Percentiles rank a stretch among this genome's conserved stretches.
Conservation (phyloP, 345 rosid species). For the Lepidium sativum region DNA sequence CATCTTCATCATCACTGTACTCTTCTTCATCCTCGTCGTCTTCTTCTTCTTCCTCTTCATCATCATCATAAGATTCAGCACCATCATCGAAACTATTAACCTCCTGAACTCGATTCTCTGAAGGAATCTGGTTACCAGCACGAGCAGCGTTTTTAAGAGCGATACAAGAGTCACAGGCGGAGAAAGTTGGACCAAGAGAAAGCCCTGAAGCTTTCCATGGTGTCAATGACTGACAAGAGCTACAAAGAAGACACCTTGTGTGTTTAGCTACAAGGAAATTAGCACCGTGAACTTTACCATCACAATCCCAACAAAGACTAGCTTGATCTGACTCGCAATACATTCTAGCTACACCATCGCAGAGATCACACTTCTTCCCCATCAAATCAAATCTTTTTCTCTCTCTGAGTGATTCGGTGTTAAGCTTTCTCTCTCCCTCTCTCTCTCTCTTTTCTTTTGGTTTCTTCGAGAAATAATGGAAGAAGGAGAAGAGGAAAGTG, state of each 20-base stretch:
- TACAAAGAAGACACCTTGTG: constrained; percentile 65
- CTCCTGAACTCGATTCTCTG: not conserved
- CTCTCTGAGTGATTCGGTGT: not conserved
- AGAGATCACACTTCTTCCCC: constrained; percentile 66
- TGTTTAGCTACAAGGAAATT: constrained; percentile 89
- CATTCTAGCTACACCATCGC: constrained; percentile 50
- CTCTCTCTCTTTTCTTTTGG: not conserved
- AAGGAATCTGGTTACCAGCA: not conserved
- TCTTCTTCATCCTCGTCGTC: constrained; percentile 22
- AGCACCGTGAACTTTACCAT: constrained; percentile 73
- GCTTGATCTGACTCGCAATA: constrained; percentile 92
- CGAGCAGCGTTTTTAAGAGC: not conserved
- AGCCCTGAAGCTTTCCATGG: constrained; percentile 75
- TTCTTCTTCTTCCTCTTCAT: constrained; percentile 11
- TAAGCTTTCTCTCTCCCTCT: not conserved
- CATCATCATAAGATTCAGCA: constrained; percentile 25
- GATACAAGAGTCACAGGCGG: constrained; percentile 57
- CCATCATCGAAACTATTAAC: not conserved
- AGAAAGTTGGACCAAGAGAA: constrained; percentile 44
- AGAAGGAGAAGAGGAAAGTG: not conserved
- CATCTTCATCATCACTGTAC: constrained; percentile 25
- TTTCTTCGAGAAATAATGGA: not conserved
- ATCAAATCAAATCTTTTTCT: not conserved
- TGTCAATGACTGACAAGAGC: constrained; percentile 53
- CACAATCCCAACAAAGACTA: constrained; percentile 74